phyloP scores from a whole-genome alignment of 352 stramenopile species.

The Peronospora farinosa region DNA sequence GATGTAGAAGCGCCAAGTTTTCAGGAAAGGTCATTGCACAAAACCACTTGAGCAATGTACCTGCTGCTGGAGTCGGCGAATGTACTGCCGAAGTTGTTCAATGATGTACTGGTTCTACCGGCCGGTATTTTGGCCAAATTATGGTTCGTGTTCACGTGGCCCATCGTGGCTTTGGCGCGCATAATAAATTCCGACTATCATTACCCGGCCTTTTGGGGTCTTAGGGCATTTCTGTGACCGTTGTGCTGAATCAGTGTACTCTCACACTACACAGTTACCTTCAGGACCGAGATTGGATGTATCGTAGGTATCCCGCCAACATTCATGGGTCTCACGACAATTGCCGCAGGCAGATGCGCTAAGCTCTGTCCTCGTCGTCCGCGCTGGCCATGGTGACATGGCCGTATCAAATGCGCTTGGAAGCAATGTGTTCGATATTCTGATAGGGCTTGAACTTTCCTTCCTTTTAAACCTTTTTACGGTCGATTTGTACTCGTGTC shows the following conservation, averaged over 20 bases:
- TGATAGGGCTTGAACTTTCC: slow-evolving; percentile 64
- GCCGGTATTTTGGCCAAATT: slow-evolving; percentile 38
- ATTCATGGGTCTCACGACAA: slow-evolving; percentile 75
- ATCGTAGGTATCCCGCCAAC: slow-evolving; percentile 62
- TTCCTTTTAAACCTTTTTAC: slow-evolving; percentile 80
- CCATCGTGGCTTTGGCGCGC: slow-evolving; percentile 59
- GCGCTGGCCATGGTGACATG: slow-evolving; percentile 74
- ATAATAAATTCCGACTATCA: slow-evolving; percentile 71
- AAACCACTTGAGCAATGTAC: slow-evolving; percentile 4
- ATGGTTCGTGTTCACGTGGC: slow-evolving; percentile 56
- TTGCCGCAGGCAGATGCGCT: slow-evolving; percentile 74
- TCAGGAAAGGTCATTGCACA: slow-evolving; percentile 3
- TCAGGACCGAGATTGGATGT: slow-evolving; percentile 56
- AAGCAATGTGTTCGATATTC: slow-evolving; percentile 84
- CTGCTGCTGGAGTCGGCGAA: slow-evolving; percentile 15
- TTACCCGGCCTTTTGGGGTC: slow-evolving; percentile 47
- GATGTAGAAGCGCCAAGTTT: slow-evolving; percentile 11
- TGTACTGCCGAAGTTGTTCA: slow-evolving; percentile 48
- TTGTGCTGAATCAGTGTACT: slow-evolving; percentile 78
- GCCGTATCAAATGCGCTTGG: slow-evolving; percentile 80
- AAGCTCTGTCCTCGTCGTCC: slow-evolving; percentile 72
- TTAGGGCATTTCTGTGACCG: slow-evolving; percentile 43
- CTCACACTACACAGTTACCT: slow-evolving; percentile 61
- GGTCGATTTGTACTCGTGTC: slow-evolving; percentile 40
- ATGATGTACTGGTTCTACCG: slow-evolving; percentile 45